These are phyloP conservation scores for Pilobolus umbonatus DNA, from an alignment of 192 early-diverging fungal genomes.

Conservation along the genomic window DNA sequence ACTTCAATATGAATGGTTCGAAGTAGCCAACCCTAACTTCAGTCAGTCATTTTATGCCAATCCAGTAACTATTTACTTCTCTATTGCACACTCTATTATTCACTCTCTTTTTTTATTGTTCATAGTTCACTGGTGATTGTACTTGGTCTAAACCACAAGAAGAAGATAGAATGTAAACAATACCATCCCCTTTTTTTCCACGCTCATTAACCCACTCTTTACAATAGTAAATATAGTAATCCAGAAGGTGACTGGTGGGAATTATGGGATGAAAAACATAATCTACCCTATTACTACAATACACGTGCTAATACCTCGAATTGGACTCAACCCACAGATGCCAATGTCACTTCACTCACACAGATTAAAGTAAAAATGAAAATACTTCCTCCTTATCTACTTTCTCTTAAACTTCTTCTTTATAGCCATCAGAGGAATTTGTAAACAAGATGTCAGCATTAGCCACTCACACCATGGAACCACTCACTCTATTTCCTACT, in stretches of 20 bases:
- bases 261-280: constrained; percentile 79
- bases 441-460: background rate
- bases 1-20: constrained; percentile 52
- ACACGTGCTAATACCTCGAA: constrained; percentile 80
- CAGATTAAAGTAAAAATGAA: constrained; percentile 54
- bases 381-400: constrained; percentile 1
- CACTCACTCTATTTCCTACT: background rate
- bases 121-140: constrained; percentile 79
- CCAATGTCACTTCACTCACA: constrained; percentile 68
- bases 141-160: constrained; percentile 52
- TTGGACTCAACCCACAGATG: constrained; percentile 75
- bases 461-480: background rate
- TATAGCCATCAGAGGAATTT: constrained; percentile 19
- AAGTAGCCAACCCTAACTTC: constrained; percentile 66
- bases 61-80: constrained; percentile 38
- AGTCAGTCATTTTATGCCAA: constrained; percentile 62
- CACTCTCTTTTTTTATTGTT: constrained; percentile 1
- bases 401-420: constrained; percentile 44
- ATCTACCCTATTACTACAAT: constrained; percentile 92
- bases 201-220: constrained; percentile 2
- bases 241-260: constrained; percentile 95
- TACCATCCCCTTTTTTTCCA: constrained; percentile 4
- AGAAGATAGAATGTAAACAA: background rate
- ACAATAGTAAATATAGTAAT: constrained; percentile 61
- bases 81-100: background rate